These are phyloP conservation scores for Albugo candida DNA, from an alignment of 352 stramenopile species.

Conservation along the genomic window DNA sequence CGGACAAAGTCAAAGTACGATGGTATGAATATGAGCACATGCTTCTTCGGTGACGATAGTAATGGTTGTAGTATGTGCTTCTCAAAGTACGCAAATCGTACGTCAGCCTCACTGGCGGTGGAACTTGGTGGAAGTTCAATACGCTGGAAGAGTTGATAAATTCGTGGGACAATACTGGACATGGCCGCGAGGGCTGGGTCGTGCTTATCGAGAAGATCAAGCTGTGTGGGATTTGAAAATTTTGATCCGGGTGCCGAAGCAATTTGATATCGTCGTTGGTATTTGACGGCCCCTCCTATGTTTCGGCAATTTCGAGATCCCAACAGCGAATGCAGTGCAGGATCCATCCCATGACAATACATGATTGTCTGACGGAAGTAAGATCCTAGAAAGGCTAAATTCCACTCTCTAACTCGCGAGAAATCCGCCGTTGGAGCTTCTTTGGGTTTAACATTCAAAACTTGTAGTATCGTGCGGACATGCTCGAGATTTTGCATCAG, in stretches of 20 bases:
- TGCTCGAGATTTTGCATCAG: conserved; percentile 73
- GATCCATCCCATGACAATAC: conserved; percentile 38
- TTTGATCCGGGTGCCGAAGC: conserved; percentile 9
- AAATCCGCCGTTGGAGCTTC: conserved; percentile 59
- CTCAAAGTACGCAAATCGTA: conserved; percentile 57
- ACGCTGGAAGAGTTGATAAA: conserved; percentile 71
- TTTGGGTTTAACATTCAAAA: conserved; percentile 38
- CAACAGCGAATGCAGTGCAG: conserved; percentile 31
- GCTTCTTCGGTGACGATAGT: conserved; percentile 38
- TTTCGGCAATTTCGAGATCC: conserved; percentile 35
- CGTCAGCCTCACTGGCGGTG: conserved; percentile 19
- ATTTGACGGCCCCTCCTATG: conserved; percentile 26
- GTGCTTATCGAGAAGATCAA: too few species aligned
- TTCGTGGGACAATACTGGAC: conserved; percentile 34
- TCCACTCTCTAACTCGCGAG: conserved; percentile 48
- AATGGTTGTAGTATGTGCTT: conserved; percentile 60
- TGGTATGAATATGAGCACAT: conserved; percentile 62
- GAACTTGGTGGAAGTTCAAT: conserved; percentile 20
- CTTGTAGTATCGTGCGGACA: conserved; percentile 34
- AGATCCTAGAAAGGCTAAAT: conserved; percentile 35
- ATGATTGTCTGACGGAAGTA: conserved; percentile 64
- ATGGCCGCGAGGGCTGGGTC: conserved; percentile 15
- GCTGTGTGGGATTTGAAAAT: conserved; percentile 6
- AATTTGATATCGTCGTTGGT: conserved; percentile 27
- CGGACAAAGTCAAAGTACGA: conserved; percentile 79